These are phyloP conservation scores for Exidia glandulosa DNA, from an alignment of 768 basidiomycete genomes.

Conservation along the genomic window DNA sequence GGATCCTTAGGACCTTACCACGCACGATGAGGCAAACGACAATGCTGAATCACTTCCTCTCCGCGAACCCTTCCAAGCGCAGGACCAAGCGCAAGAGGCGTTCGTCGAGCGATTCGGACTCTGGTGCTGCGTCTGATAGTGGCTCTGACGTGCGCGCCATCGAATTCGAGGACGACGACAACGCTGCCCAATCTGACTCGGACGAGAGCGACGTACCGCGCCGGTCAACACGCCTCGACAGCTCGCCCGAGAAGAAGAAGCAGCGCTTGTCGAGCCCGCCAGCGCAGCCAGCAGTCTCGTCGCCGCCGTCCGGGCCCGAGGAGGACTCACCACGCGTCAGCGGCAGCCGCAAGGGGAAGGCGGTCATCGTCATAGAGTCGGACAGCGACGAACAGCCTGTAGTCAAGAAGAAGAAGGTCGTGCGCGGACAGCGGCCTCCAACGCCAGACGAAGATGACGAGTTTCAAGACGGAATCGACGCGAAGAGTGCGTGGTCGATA, in stretches of 20 bases:
- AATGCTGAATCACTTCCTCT: not conserved
- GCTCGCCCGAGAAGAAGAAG: not conserved
- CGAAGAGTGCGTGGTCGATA: not conserved
- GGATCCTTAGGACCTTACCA: too few relatives aligned
- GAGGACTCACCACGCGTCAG: conserved; percentile 1
- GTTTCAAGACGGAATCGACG: not conserved
- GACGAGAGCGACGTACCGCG: not conserved
- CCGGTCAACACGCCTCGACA: not conserved
- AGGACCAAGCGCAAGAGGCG: not conserved
- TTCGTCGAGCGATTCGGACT: too few relatives aligned
- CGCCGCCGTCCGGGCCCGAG: not conserved
- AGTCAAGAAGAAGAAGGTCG: not conserved
- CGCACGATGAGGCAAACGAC: not conserved
- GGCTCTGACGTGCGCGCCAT: not conserved
- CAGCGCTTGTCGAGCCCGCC: not conserved
- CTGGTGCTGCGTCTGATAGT: not conserved
- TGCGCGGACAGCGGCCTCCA: not conserved
- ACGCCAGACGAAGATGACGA: not conserved
- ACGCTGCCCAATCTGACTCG: not conserved
- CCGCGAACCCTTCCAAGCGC: not conserved
- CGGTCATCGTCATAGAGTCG: conserved; percentile 5
- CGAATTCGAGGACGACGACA: not conserved
- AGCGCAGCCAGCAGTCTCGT: not conserved
- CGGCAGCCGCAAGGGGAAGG: not conserved
- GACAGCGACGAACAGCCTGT: conserved; percentile 25